Percentiles rank a stretch among this genome's conserved stretches.
Conservation (phyloP, 78 protist species). For the Dictyostelium citrinum region DNA sequence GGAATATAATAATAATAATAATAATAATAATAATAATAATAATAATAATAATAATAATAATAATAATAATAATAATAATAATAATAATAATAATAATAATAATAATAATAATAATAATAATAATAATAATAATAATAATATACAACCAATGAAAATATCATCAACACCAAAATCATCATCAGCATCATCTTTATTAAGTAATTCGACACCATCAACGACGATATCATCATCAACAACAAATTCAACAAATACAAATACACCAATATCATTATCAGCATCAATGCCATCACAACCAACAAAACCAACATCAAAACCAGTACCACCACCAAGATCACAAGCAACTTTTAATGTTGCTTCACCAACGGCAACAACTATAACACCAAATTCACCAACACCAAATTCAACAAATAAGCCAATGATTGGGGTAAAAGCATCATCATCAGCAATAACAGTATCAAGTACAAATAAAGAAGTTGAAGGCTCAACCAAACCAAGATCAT, state of each 20-base stretch:
- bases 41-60: too few species aligned
- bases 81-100: too few species aligned
- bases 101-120: too few species aligned
- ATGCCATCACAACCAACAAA: not conserved
- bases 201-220: not conserved
- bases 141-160: conserved; percentile 1
- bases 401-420: not conserved
- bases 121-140: too few species aligned
- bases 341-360: not conserved
- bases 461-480: not conserved
- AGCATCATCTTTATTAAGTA: not conserved
- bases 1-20: too few species aligned
- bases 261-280: not conserved
- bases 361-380: not conserved
- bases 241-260: not conserved
- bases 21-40: too few species aligned
- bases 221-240: not conserved
- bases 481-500: conserved; percentile 10
- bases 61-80: too few species aligned
- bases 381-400: not conserved
- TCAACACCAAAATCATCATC: conserved; percentile 23
- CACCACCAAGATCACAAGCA: conserved; percentile 32
- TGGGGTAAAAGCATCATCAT: not conserved
- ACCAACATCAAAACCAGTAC: not conserved
- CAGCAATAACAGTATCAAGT: conserved; percentile 4